Evolutionary conservation across 202 grass and related monocot species (phyloP).

Genomic region (Bolboschoenoplectus hybrid): DNA sequence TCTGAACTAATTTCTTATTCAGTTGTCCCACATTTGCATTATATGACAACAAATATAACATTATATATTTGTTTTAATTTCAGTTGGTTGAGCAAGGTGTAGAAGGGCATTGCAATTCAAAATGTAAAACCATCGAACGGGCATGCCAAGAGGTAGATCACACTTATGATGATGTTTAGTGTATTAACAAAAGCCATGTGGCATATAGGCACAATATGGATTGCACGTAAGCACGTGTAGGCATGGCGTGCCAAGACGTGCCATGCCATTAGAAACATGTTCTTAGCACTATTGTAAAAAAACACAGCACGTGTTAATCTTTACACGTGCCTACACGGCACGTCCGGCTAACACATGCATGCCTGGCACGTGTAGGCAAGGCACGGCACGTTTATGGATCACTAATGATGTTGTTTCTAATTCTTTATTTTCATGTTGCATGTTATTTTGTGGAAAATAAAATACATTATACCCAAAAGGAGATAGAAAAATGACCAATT

Average conservation of each 20-base stretch:
- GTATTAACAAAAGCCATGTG: too few relatives aligned
- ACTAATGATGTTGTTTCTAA: not conserved
- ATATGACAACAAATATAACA: not conserved
- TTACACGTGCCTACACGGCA: too few relatives aligned
- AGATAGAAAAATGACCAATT: not conserved
- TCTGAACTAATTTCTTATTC: conserved; percentile 20
- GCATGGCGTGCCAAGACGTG: too few relatives aligned
- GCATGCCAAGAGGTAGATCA: conserved; percentile 84
- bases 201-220: too few relatives aligned
- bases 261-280: too few relatives aligned
- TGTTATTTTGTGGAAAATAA: not conserved
- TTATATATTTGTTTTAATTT: not conserved
- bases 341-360: too few relatives aligned
- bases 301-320: too few relatives aligned
- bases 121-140: conserved; percentile 92
- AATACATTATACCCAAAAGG: not conserved
- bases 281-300: too few relatives aligned
- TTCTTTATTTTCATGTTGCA: not conserved
- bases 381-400: too few relatives aligned
- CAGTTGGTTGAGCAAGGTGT: conserved; percentile 94
- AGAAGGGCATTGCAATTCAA: conserved; percentile 89
- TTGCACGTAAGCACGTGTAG: too few relatives aligned
- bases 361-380: too few relatives aligned
- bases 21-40: not conserved
- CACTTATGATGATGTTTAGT: not conserved